phyloP scores from a whole-genome alignment of 1,139 yeast species.

The Protomyces arabidopsidicola region DNA sequence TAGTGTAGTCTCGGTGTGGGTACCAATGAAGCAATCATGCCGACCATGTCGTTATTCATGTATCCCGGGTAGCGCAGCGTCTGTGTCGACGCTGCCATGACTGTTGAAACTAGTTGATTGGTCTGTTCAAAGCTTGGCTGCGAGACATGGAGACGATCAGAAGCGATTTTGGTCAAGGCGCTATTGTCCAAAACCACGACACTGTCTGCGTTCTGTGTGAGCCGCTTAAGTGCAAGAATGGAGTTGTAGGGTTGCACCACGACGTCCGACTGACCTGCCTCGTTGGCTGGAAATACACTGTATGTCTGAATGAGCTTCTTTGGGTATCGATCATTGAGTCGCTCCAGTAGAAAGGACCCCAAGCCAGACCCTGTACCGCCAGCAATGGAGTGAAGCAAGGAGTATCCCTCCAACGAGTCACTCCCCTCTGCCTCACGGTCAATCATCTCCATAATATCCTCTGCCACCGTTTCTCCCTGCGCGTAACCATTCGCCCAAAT shows the following conservation, averaged over 20 bases:
- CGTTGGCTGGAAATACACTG: constrained; percentile 71
- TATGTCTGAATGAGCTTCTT: constrained; percentile 81
- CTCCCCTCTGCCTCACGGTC: constrained; percentile 90
- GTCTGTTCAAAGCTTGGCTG: constrained; percentile 62
- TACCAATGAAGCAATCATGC: constrained; percentile 73
- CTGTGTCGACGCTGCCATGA: constrained; percentile 77
- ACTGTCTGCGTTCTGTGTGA: constrained; percentile 80
- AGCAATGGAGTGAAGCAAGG: constrained; percentile 90
- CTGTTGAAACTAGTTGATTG: constrained; percentile 74
- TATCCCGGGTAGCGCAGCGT: constrained; percentile 89
- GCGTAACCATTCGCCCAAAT: constrained; percentile 91
- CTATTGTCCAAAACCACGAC: constrained; percentile 86
- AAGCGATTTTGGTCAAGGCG: constrained; percentile 67
- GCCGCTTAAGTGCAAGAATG: constrained; percentile 68
- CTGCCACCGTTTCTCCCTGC: constrained; percentile 65
- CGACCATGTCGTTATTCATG: constrained; percentile 79
- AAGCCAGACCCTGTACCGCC: constrained; percentile 98
- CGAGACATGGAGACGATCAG: constrained; percentile 46
- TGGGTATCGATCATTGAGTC: constrained; percentile 71
- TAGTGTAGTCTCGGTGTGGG: constrained; percentile 91
- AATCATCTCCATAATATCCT: constrained; percentile 70
- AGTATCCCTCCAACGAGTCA: constrained; percentile 85
- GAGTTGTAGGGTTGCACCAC: constrained; percentile 97
- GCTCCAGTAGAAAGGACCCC: constrained; percentile 76
- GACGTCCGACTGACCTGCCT: constrained; percentile 76